These are phyloP conservation scores for Penicillium egyptiacum DNA, from an alignment of 495 filamentous ascomycete genomes.

Conservation along the genomic window DNA sequence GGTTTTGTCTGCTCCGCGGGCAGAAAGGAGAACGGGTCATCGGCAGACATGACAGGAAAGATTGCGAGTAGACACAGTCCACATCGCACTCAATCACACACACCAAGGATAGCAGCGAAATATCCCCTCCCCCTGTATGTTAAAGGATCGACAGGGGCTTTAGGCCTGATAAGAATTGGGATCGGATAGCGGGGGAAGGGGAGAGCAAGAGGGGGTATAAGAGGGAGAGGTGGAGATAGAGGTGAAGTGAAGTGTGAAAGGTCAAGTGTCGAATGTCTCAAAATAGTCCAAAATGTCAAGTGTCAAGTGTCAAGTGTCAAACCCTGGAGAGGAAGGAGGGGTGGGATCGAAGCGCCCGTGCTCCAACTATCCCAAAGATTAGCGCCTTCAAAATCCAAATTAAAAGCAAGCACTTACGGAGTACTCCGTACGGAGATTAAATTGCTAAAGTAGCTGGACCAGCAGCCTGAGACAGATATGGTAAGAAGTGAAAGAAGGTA, in stretches of 20 bases:
- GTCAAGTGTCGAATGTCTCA: not conserved
- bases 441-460: conserved; percentile 19
- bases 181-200: conserved; percentile 16
- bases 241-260: not conserved
- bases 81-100: conserved; percentile 23
- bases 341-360: conserved; percentile 7
- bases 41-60: conserved; percentile 37
- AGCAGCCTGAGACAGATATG: conserved; percentile 7
- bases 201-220: not conserved
- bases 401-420: too few relatives aligned
- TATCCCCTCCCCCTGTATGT: conserved; percentile 1
- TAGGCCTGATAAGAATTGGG: not conserved
- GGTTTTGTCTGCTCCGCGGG: conserved; percentile 32
- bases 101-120: conserved; percentile 18
- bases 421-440: not conserved
- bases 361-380: conserved; percentile 3
- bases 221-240: conserved; percentile 12
- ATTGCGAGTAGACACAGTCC: conserved; percentile 16
- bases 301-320: not conserved
- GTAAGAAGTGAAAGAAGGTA: conserved; percentile 10
- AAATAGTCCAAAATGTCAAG: not conserved
- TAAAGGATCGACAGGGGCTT: conserved; percentile 28
- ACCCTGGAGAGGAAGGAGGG: conserved; percentile 8
- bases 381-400: not conserved
- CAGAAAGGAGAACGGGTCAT: conserved; percentile 43